These are phyloP conservation scores for Pyrenochaeta sp. DNA, from an alignment of 2,329 filamentous ascomycete species.

Conservation along the genomic window DNA sequence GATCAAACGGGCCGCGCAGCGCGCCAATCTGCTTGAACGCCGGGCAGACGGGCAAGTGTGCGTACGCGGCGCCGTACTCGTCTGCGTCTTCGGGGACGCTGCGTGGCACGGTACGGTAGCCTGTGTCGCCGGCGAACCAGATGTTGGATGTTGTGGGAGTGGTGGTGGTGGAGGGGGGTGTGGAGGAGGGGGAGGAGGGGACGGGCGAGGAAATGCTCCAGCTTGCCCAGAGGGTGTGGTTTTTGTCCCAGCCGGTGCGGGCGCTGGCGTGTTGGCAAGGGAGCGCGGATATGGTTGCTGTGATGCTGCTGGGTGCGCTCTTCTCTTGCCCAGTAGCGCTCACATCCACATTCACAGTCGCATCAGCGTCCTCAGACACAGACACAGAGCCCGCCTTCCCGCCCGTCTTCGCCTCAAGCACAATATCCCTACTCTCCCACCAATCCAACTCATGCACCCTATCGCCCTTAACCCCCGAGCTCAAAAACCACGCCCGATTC, in stretches of 20 bases:
- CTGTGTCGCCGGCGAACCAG: conserved; percentile 72
- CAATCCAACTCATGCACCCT: conserved; percentile 92
- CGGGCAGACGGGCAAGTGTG: conserved; percentile 74
- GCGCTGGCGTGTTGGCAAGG: conserved; percentile 85
- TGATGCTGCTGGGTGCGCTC: conserved; percentile 57
- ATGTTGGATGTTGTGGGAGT: conserved; percentile 30
- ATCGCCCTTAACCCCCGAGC: conserved; percentile 64
- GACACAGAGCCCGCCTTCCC: conserved; percentile 6
- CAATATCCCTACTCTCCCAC: conserved; percentile 87
- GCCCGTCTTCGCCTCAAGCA: conserved; percentile 55
- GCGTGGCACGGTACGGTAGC: conserved; percentile 79
- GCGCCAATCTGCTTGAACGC: conserved; percentile 86
- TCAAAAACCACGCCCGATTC: conserved; percentile 81
- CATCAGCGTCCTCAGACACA: too few relatives aligned
- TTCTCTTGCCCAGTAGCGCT: too few relatives aligned
- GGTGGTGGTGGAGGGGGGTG: not conserved
- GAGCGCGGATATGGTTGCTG: conserved; percentile 76
- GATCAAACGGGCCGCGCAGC: conserved; percentile 83
- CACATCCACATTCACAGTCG: too few relatives aligned
- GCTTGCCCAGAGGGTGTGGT: conserved; percentile 83
- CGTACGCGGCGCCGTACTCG: conserved; percentile 73
- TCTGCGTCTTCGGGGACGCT: conserved; percentile 67
- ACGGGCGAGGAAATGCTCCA: conserved; percentile 77
- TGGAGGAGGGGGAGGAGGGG: not conserved
- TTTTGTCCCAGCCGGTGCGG: conserved; percentile 72